Percentiles rank a stretch among this genome's conserved stretches.
Conservation (phyloP, 306 rosid genomes). For the Ormosia emarginata region DNA sequence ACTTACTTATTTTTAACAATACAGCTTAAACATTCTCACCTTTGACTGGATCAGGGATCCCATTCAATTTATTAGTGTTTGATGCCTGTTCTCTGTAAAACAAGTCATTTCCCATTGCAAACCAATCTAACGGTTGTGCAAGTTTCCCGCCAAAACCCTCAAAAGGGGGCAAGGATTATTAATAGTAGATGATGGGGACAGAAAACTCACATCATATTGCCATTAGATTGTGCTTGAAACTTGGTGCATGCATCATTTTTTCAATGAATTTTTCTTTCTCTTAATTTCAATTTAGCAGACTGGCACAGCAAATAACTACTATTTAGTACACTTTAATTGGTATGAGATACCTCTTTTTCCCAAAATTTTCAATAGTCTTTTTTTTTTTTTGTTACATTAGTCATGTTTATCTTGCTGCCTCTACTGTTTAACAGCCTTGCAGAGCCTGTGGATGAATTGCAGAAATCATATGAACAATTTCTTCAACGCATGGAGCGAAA, state of each 20-base stretch:
- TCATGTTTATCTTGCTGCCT: conserved; percentile 9
- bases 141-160: too few relatives aligned
- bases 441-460: conserved; percentile 74
- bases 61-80: not conserved
- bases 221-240: conserved; percentile 16
- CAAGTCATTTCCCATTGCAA: too few relatives aligned
- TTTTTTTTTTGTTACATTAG: too few relatives aligned
- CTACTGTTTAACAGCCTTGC: conserved; percentile 61
- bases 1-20: not conserved
- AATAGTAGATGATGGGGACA: not conserved
- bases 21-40: not conserved
- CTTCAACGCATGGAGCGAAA: conserved; percentile 64
- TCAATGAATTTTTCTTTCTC: not conserved
- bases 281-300: not conserved
- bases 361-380: conserved; percentile 14
- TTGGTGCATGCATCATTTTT: conserved; percentile 7
- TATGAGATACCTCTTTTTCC: not conserved
- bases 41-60: not conserved
- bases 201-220: not conserved
- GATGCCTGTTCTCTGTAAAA: conserved; percentile 9
- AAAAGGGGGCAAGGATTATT: too few relatives aligned
- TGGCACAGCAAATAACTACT: not conserved
- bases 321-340: not conserved
- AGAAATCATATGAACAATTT: conserved; percentile 82
- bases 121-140: too few relatives aligned